Percentiles rank a stretch among this genome's conserved stretches.
These are phyloP conservation scores for Mycena maculata DNA, from an alignment of 768 basidiomycete genomes.

Conservation along the genomic window DNA sequence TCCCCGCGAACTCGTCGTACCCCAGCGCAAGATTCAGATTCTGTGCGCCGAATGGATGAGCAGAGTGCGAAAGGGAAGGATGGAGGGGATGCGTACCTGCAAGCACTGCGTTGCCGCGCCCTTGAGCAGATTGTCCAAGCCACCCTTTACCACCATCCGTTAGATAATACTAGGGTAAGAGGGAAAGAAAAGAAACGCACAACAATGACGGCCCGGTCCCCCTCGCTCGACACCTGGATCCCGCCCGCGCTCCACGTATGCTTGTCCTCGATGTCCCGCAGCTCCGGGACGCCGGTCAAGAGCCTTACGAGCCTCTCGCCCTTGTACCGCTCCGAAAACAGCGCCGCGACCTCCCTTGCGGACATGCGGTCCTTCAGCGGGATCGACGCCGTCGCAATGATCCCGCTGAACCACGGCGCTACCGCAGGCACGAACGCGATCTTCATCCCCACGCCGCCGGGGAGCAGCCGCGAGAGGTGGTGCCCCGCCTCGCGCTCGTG, in stretches of 20 bases:
- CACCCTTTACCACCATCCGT: constrained; percentile 69
- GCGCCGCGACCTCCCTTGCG: constrained; percentile 75
- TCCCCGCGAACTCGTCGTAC: constrained; percentile 86
- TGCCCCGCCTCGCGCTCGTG: constrained; percentile 95
- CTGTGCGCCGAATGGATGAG: constrained; percentile 47
- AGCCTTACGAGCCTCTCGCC: constrained; percentile 80
- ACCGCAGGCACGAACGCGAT: constrained; percentile 91
- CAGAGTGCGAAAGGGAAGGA: not conserved
- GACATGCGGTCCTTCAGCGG: constrained; percentile 76
- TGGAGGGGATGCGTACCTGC: constrained; percentile 70
- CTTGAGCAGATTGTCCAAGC: constrained; percentile 95
- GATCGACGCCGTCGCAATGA: constrained; percentile 87
- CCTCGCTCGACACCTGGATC: constrained; percentile 90
- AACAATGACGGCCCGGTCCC: constrained; percentile 93
- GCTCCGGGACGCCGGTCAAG: constrained; percentile 74
- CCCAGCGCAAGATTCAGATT: constrained; percentile 93
- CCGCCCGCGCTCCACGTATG: constrained; percentile 95
- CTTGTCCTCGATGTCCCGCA: constrained; percentile 80
- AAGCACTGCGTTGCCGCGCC: constrained; percentile 99
- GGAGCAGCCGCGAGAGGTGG: constrained; percentile 79
- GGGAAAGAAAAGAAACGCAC: constrained; percentile 57
- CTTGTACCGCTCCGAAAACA: constrained; percentile 84
- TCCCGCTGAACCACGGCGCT: constrained; percentile 96
- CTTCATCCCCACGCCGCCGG: constrained; percentile 53
- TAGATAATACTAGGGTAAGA: not conserved